Evolutionary conservation across 352 stramenopile genomes (phyloP).

Genomic region (Pythium dissotocum): DNA sequence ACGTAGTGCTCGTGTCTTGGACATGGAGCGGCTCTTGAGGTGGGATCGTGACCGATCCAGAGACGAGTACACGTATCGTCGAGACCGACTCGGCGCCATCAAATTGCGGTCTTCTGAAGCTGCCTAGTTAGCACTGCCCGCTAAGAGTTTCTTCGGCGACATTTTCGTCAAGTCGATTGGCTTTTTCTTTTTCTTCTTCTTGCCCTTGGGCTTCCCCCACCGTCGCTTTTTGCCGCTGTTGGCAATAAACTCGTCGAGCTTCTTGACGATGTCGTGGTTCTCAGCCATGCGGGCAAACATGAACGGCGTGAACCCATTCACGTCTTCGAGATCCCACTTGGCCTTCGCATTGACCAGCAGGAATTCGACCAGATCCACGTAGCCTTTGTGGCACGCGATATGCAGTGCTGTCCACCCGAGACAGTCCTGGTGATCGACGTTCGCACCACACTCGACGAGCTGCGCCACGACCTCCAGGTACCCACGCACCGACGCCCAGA

Average conservation of each 20-base stretch:
- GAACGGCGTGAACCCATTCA: slow-evolving; percentile 65
- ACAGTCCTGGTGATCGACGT: slow-evolving; percentile 62
- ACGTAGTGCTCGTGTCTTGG: slow-evolving; percentile 39
- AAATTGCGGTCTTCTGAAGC: slow-evolving; percentile 19
- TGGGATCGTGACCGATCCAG: slow-evolving; percentile 55
- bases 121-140: slow-evolving; percentile 20
- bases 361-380: slow-evolving; percentile 68
- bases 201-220: slow-evolving; percentile 27
- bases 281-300: slow-evolving; percentile 73
- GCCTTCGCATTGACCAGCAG: slow-evolving; percentile 55
- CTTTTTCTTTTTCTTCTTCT: slow-evolving; percentile 38
- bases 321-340: slow-evolving; percentile 50
- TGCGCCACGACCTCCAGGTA: slow-evolving; percentile 79
- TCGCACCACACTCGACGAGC: slow-evolving; percentile 54
- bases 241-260: slow-evolving; percentile 55
- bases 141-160: slow-evolving; percentile 55
- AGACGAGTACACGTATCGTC: slow-evolving; percentile 47
- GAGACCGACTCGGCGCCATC: slow-evolving; percentile 35
- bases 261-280: slow-evolving; percentile 60
- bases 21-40: slow-evolving; percentile 47
- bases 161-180: slow-evolving; percentile 24
- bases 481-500: slow-evolving; percentile 64
- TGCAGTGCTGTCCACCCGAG: slow-evolving; percentile 72
- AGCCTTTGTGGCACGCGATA: slow-evolving; percentile 75
- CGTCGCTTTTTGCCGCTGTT: slow-evolving; percentile 34